These are phyloP conservation scores for Tremella yokohamensis DNA, from an alignment of 768 basidiomycete genomes.

Conservation along the genomic window DNA sequence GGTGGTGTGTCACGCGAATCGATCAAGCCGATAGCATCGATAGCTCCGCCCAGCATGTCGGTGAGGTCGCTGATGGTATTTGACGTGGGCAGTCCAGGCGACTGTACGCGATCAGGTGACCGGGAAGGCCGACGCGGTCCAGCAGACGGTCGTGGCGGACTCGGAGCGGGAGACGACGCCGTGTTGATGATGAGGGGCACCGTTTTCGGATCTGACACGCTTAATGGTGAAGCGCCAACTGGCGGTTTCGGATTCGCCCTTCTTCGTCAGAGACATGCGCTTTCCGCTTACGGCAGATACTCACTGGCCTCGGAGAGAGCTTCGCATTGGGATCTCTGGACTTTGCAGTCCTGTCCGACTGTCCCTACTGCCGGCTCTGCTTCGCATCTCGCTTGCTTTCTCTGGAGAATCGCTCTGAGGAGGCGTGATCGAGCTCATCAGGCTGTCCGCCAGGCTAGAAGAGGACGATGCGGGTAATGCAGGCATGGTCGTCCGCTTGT, in stretches of 20 bases:
- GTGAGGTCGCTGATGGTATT: constrained; percentile 39
- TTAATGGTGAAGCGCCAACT: background rate
- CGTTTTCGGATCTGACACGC: background rate
- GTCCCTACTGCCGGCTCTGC: background rate
- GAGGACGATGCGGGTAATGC: constrained; percentile 15
- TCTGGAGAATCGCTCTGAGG: constrained; percentile 2
- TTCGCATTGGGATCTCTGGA: constrained; percentile 37
- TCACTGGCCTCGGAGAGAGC: constrained; percentile 30
- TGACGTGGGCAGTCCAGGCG: constrained; percentile 13
- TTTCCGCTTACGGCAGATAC: constrained; percentile 6
- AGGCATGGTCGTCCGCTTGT: constrained; percentile 25
- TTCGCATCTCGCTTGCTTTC: constrained; percentile 11
- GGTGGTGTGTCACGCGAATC: constrained; percentile 43
- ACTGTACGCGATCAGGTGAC: constrained; percentile 16
- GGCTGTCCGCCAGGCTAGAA: background rate
- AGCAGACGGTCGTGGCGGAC: constrained; percentile 7
- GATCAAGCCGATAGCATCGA: constrained; percentile 43
- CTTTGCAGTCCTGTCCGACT: constrained; percentile 24
- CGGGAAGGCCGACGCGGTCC: constrained; percentile 21
- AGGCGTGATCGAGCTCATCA: constrained; percentile 5
- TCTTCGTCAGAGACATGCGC: background rate
- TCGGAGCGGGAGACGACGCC: constrained; percentile 14
- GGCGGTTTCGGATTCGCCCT: background rate
- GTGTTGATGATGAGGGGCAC: constrained; percentile 33
- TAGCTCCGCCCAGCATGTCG: constrained; percentile 44